These are phyloP conservation scores for Acanthamoeba sp. DNA, from an alignment of 208 protist species.

Conservation along the genomic window DNA sequence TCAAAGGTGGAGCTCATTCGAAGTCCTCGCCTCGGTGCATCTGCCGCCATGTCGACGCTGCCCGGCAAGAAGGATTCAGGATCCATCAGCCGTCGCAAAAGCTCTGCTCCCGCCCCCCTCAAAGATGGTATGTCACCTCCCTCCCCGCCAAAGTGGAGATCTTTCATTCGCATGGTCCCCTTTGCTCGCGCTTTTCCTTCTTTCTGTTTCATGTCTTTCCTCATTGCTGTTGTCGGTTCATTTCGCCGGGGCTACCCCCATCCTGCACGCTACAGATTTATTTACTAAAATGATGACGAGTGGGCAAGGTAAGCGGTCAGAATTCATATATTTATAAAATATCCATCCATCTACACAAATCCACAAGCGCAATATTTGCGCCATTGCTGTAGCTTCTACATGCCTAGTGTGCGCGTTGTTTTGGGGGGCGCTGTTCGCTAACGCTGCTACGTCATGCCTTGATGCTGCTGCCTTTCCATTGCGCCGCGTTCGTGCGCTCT, in stretches of 20 bases:
- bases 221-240: too few relatives aligned
- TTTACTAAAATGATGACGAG: not conserved
- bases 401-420: too few relatives aligned
- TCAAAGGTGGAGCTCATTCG: slow-evolving; percentile 22
- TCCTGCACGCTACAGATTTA: not conserved
- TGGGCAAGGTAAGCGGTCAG: not conserved
- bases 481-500: too few relatives aligned
- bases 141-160: not conserved
- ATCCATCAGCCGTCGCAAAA: slow-evolving; percentile 14
- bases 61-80: not conserved
- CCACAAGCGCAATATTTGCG: too few relatives aligned
- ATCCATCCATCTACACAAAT: not conserved
- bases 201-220: not conserved
- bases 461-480: too few relatives aligned
- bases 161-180: not conserved
- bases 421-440: too few relatives aligned
- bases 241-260: too few relatives aligned
- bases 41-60: not conserved
- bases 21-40: not conserved
- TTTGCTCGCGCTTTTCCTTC: not conserved
- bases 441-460: not conserved
- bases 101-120: not conserved
- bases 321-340: not conserved
- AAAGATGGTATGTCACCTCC: not conserved
- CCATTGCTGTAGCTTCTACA: too few relatives aligned